phyloP scores from a whole-genome alignment of 352 stramenopile species.

The Phytophthora multivora region DNA sequence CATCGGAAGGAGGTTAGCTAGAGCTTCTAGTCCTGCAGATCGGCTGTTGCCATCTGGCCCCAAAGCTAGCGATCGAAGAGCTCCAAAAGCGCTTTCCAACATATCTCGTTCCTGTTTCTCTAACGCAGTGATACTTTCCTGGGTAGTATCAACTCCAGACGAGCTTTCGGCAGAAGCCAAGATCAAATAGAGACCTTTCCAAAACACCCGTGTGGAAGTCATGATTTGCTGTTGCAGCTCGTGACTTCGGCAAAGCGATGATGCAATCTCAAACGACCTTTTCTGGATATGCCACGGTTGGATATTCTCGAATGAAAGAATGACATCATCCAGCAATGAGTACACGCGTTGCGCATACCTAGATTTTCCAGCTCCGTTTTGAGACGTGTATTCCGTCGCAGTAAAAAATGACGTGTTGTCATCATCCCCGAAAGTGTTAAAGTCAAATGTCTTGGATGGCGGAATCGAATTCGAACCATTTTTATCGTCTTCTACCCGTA shows the following conservation, averaged over 20 bases:
- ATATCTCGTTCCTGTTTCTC: slow-evolving; percentile 75
- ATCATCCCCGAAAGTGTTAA: slow-evolving; percentile 43
- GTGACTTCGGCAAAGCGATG: slow-evolving; percentile 58
- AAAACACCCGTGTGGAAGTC: slow-evolving; percentile 69
- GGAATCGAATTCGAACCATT: background rate
- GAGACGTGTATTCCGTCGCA: slow-evolving; percentile 53
- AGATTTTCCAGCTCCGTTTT: slow-evolving; percentile 35
- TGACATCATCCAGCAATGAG: slow-evolving; percentile 64
- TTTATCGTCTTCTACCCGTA: slow-evolving; percentile 11
- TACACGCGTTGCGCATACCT: slow-evolving; percentile 58
- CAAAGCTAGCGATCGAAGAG: slow-evolving; percentile 63
- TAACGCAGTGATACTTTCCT: slow-evolving; percentile 42
- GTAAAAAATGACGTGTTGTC: slow-evolving; percentile 61
- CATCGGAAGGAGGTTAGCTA: slow-evolving; percentile 73
- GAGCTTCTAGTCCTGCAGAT: slow-evolving; percentile 59
- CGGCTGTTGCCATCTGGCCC: slow-evolving; percentile 56
- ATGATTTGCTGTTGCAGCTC: slow-evolving; percentile 73
- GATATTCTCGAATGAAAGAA: slow-evolving; percentile 75
- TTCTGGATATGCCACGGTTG: slow-evolving; percentile 82
- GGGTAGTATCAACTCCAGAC: slow-evolving; percentile 42
- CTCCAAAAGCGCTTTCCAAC: slow-evolving; percentile 72
- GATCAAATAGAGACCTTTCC: slow-evolving; percentile 80
- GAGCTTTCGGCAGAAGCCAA: slow-evolving; percentile 67
- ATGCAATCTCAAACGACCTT: slow-evolving; percentile 76
- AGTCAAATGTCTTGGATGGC: slow-evolving; percentile 41